These are phyloP conservation scores for Wickerhamiella australiensis DNA, from an alignment of 805 yeast species.

Conservation along the genomic window DNA sequence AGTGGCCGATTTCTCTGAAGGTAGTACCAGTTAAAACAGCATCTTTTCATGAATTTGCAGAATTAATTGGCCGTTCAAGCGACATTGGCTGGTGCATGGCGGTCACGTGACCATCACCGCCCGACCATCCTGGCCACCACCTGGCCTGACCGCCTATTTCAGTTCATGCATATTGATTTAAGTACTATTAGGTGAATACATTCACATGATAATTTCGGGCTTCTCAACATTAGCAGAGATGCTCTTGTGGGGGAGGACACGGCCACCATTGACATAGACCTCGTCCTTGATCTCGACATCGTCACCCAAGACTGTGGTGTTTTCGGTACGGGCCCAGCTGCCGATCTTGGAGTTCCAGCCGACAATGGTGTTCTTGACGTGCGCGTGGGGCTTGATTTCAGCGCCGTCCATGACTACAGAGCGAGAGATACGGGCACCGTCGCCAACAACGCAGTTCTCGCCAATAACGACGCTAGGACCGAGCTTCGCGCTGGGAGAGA, in stretches of 20 bases:
- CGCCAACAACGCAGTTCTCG: slow-evolving; percentile 90
- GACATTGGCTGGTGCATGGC: too few relatives aligned
- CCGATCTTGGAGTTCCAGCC: slow-evolving; percentile 99
- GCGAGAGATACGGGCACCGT: slow-evolving; percentile 96
- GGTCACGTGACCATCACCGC: too few relatives aligned
- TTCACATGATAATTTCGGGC: slow-evolving; percentile 93
- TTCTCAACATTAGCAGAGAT: slow-evolving; percentile 92
- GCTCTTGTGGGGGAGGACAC: slow-evolving; percentile 96
- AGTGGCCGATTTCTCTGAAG: too few relatives aligned
- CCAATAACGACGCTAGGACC: slow-evolving; percentile 98
- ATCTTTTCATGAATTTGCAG: too few relatives aligned
- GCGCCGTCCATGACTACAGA: slow-evolving; percentile 88
- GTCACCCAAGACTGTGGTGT: slow-evolving; percentile 95
- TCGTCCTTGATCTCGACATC: slow-evolving; percentile 98
- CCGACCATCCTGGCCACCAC: too few relatives aligned
- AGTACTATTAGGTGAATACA: not conserved
- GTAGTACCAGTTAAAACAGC: too few relatives aligned
- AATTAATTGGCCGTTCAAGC: too few relatives aligned
- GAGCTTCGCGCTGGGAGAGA: slow-evolving; percentile 83
- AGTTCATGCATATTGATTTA: too few relatives aligned
- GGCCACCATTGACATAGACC: slow-evolving; percentile 98
- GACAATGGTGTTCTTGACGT: slow-evolving; percentile 93
- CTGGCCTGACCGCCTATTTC: too few relatives aligned
- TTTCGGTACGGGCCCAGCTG: slow-evolving; percentile 97
- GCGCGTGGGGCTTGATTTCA: slow-evolving; percentile 89